These are phyloP conservation scores for Rhizopogon rudus DNA, from an alignment of 768 basidiomycete genomes.

Conservation along the genomic window DNA sequence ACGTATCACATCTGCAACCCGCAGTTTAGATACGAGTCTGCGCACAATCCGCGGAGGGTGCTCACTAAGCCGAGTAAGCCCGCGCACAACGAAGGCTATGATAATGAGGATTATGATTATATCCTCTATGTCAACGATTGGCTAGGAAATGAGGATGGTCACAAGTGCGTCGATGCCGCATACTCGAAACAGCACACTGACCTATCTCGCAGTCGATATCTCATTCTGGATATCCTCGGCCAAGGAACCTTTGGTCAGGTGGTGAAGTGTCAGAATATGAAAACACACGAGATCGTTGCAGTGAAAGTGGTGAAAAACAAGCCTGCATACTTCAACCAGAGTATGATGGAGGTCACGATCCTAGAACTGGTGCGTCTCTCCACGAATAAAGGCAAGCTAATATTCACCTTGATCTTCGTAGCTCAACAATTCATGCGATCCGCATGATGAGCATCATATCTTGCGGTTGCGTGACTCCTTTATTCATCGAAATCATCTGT, in stretches of 20 bases:
- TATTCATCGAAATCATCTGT: constrained; percentile 93
- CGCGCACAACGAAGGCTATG: constrained; percentile 92
- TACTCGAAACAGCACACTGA: constrained; percentile 5
- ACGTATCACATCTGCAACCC: constrained; percentile 96
- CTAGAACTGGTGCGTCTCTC: constrained; percentile 79
- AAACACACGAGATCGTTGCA: constrained; percentile 96
- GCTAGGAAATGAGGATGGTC: constrained; percentile 88
- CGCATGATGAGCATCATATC: constrained; percentile 94
- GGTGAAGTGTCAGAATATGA: constrained; percentile 99
- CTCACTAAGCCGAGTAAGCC: constrained; percentile 98
- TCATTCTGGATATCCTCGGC: constrained; percentile 96
- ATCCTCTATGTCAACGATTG: constrained; percentile 99
- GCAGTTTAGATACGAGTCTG: constrained; percentile 88
- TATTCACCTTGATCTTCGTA: constrained; percentile 25
- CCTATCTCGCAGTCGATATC: constrained; percentile 54
- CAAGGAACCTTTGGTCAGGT: constrained; percentile 99
- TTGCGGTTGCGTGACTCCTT: constrained; percentile 93
- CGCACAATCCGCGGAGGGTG: constrained; percentile 93
- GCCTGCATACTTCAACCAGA: constrained; percentile 98
- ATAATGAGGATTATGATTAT: constrained; percentile 99
- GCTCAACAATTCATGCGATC: constrained; percentile 94
- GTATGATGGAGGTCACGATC: constrained; percentile 99
- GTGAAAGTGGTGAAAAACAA: constrained; percentile 99
- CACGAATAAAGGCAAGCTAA: neutral
- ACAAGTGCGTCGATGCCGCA: constrained; percentile 63